Evolutionary conservation across 129 eudicot species (phyloP).

Genomic region (Arctium minus): DNA sequence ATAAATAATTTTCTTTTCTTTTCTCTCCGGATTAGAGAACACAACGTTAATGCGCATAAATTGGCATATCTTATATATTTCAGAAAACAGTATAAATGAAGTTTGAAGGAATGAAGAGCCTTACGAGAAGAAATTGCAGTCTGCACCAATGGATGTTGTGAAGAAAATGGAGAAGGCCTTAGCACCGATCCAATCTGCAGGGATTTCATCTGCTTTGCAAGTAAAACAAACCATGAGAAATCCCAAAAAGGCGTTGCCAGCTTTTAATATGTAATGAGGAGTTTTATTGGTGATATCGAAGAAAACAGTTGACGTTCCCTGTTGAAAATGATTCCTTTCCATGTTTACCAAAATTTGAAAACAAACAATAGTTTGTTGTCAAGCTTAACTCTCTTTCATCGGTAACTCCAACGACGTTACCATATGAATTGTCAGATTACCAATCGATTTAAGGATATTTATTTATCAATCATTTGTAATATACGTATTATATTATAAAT

Average conservation of each 20-base stretch:
- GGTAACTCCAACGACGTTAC: neutral
- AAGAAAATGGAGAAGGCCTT: neutral
- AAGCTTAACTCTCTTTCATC: neutral
- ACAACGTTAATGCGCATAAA: too few species aligned
- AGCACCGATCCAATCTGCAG: neutral
- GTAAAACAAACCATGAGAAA: neutral
- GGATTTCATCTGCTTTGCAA: slow-evolving; percentile 8
- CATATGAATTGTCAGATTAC: neutral
- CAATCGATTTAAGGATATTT: neutral
- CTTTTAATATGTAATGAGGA: neutral
- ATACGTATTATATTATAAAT: neutral
- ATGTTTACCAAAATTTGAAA: neutral
- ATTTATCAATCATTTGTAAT: neutral
- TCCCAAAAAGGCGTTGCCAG: neutral
- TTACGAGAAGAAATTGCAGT: slow-evolving; percentile 9
- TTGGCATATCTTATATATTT: too few species aligned
- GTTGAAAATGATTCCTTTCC: neutral
- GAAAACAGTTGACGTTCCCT: neutral
- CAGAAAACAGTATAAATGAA: neutral
- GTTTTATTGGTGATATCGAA: neutral
- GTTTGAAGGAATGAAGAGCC: neutral
- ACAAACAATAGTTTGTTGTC: neutral
- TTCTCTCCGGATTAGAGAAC: too few species aligned
- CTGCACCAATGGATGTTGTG: neutral
- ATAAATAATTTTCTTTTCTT: too few species aligned